Evolutionary conservation across 345 rosid genomes (phyloP), one percentile per base, ranked within the genome.

Genomic region (Eucalyptus lansdowneana): DNA sequence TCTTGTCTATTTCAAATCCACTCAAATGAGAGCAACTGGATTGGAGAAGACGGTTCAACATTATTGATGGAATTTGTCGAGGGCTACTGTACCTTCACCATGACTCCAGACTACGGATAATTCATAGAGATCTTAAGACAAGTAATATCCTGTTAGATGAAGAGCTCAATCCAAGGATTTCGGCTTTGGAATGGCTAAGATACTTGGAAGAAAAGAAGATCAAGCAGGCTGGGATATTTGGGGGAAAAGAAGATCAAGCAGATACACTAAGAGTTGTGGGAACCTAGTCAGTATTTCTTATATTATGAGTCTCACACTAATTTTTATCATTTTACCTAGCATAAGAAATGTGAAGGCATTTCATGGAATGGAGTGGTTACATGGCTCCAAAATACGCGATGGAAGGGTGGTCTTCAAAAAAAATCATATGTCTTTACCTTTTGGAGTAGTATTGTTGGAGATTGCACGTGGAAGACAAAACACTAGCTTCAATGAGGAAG

Each of bases 341-440:
- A n/a, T 22, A 7, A 31, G 42, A 27, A 21, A 29, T 90, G 89
- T 92, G 83, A 19, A 54, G 31, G 29, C 17, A 14, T 51, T 54
- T 14, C 50, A 83, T 87, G 27, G 4, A 31, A 29, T 42, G 45
- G 90, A 92, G 93, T 8, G 95, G 95, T 11, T 95, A 93, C n/a
- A 95, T 94, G 96, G 86, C 94, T 44, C 94, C 93, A 3, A 92
- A 95, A 88, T 93, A 93, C 89, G 93, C 93, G 60, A 92, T 94
- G 88, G 85, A 81, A 89, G 96, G 94, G 13, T 14, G 62, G 4
- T 94, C 92, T 67, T 95, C 93, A 4, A 91, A 5, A 93, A 86
- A 94, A 93, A 88, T 94, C 44, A 8, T 91, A 94, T 49, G 93
- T 92, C 72, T 94, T 89, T 69, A 94, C 93, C 86, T 91, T 93